Percentiles rank a stretch among this genome's conserved stretches.
Evolutionary conservation across 495 filamentous ascomycete species (phyloP).

Genomic region (Neurospora cerealis): DNA sequence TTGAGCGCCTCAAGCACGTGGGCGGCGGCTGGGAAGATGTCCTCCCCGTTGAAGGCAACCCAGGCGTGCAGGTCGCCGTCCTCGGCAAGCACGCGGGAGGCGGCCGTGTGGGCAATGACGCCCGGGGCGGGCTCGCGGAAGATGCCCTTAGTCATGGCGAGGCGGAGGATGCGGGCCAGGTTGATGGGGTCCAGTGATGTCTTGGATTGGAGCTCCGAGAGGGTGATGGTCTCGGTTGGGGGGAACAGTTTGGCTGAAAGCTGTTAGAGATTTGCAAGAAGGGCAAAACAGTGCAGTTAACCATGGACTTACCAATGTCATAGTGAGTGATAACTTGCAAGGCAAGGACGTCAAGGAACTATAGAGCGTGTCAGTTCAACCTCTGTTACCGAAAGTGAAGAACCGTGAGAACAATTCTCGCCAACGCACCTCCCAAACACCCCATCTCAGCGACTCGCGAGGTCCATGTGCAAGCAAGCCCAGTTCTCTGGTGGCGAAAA

Average conservation of each 20-base stretch:
- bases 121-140: constrained; percentile 44
- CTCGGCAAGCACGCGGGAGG: constrained; percentile 34
- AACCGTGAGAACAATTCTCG: background rate
- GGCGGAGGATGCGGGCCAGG: constrained; percentile 42
- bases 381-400: background rate
- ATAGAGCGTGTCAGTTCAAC: background rate
- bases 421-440: constrained; percentile 28
- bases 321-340: constrained; percentile 32
- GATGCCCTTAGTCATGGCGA: constrained; percentile 46
- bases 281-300: background rate
- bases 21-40: constrained; percentile 37
- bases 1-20: constrained; percentile 30
- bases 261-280: constrained; percentile 2
- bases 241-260: constrained; percentile 29
- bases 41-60: constrained; percentile 42
- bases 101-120: constrained; percentile 43
- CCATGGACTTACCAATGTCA: constrained; percentile 20
- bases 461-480: constrained; percentile 31
- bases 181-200: constrained; percentile 33
- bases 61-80: constrained; percentile 35
- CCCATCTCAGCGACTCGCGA: constrained; percentile 30
- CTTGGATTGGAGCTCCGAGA: constrained; percentile 31
- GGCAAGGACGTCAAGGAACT: constrained; percentile 31
- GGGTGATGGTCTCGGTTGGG: constrained; percentile 28
- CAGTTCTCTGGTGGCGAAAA: constrained; percentile 29